A percentile compares a stretch with the other conserved stretches of the same genome.
Evolutionary conservation across 345 rosid species (phyloP).

Genomic region (Nasturtium officinale): DNA sequence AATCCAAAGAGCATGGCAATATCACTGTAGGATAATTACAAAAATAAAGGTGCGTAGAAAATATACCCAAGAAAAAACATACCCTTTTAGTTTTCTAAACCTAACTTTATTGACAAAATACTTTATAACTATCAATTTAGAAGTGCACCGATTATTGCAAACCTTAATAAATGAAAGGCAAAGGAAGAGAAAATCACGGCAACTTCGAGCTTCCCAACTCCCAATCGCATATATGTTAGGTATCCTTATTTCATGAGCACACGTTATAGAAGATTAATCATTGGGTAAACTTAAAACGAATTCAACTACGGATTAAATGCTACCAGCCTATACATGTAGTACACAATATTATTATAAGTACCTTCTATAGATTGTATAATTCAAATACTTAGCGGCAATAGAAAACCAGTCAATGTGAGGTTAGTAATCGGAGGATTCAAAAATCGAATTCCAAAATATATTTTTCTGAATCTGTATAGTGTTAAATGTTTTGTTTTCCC

Average conservation of each 20-base stretch:
- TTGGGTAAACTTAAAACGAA: not conserved
- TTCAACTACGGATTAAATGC: not conserved
- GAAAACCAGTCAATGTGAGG: not conserved
- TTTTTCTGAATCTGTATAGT: too few relatives aligned
- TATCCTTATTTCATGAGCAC: not conserved
- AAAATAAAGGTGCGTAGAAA: not conserved
- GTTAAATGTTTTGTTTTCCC: too few relatives aligned
- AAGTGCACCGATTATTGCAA: conserved; percentile 16
- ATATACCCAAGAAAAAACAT: not conserved
- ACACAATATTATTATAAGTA: too few relatives aligned
- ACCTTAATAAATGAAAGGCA: conserved; percentile 34
- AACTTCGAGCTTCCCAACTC: conserved; percentile 28
- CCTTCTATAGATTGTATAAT: not conserved
- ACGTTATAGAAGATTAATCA: conserved; percentile 11
- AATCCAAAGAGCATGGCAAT: conserved; percentile 17
- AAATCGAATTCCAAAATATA: not conserved
- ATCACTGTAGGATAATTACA: conserved; percentile 4
- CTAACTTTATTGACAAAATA: conserved; percentile 28
- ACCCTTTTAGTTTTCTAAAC: not conserved
- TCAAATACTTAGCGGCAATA: not conserved
- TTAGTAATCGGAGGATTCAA: not conserved
- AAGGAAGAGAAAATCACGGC: not conserved
- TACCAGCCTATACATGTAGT: too few relatives aligned
- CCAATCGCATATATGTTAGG: not conserved
- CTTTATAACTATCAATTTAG: conserved; percentile 1